These are phyloP conservation scores for Chlorella sp. DNA, from an alignment of 139 green algal species.

Conservation along the genomic window DNA sequence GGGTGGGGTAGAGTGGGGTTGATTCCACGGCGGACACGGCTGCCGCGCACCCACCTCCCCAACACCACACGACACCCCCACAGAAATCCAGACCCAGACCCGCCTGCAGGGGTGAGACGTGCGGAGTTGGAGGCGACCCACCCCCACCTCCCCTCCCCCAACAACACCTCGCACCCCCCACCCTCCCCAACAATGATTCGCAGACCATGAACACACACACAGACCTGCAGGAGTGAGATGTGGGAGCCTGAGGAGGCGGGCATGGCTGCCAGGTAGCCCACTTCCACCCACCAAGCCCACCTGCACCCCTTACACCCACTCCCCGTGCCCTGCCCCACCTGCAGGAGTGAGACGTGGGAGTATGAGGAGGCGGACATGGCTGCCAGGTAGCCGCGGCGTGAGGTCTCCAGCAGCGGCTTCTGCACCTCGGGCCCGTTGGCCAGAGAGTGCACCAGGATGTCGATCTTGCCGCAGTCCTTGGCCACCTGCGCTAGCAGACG, in stretches of 20 bases:
- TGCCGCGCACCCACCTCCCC: no score
- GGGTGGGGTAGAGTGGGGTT: neutral
- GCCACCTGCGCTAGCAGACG: neutral
- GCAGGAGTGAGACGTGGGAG: constrained; percentile 95
- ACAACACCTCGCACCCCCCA: no score
- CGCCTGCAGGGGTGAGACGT: no score
- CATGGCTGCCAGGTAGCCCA: neutral
- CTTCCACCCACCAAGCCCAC: neutral
- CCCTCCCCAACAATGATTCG: no score
- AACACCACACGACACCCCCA: no score
- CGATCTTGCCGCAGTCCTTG: constrained; percentile 90
- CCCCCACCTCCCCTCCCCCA: no score
- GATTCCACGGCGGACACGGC: no score
- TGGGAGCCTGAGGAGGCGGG: neutral
- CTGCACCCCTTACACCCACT: neutral
- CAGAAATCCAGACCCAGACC: no score
- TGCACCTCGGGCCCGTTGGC: constrained; percentile 98
- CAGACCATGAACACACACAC: no score
- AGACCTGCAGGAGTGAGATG: no score
- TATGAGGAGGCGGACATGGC: constrained; percentile 97
- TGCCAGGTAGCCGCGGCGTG: constrained; percentile 94
- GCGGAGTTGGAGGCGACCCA: no score
- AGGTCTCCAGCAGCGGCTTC: constrained; percentile 97
- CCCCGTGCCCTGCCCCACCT: no score
- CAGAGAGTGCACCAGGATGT: constrained; percentile 98